Evolutionary conservation across 169 alveolate genomes (phyloP), one percentile per base, ranked within the genome.

Genomic region (Plasmodium blacklocki): DNA sequence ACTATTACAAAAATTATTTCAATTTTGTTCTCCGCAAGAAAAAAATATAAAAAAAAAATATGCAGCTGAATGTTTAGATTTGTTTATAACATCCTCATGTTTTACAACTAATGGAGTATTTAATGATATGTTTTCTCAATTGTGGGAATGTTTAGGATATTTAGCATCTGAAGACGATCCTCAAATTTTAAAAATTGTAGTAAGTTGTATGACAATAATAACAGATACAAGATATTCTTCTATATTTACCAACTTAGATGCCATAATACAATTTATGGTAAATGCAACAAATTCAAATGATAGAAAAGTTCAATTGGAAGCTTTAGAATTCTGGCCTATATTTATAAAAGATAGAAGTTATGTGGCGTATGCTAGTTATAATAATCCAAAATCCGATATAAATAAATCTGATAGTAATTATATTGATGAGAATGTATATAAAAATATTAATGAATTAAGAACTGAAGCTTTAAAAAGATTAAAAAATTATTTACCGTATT

Each of bases 281-380:
- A 88, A 92, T 50, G 95, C 97, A 62, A 73, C 93, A 32, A 96
- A 94, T 56, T 93, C 91, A 23, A 72, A 71, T 26, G 95, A 94
- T 63, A 78, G 93, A 63, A 94, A 93, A 62, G 95, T 95, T 8
- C 95, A 95, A 47, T 76, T 95, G 8, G 98, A 95, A 66, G 96
- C 96, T 1, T 60, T 96, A 50, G 96, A 95, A 32, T 95, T 96
- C 78, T 95, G 97, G 97, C 95, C 96, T 2, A 93, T 83, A 32
- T 62, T 92, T 56, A 80, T 95, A 56, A 93, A 88, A 47, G 89
- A 92, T 74, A 74, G 94, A n/a, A 62, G 88, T 71, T 90, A 92
- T 45, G 88, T 88, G 45, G 88, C 94, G 0, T 80, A 80, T 60
- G 67, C 90, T 18, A 80, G 70, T 49, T 80, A 56, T 47, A 80